phyloP scores from a whole-genome alignment of 148 eudicot species.

The Agrostemma githago region DNA sequence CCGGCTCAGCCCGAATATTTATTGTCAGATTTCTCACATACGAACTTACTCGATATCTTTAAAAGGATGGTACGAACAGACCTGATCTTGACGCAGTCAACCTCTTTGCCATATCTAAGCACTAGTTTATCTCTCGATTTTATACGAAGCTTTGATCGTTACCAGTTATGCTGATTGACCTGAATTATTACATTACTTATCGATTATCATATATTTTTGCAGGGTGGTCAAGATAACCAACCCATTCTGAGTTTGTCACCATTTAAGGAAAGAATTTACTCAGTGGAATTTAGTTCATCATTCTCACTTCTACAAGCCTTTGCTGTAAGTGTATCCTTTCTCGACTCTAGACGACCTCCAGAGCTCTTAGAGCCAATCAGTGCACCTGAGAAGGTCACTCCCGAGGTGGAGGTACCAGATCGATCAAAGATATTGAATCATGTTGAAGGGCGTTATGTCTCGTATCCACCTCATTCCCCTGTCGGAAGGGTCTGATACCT shows the following conservation, averaged over 20 bases:
- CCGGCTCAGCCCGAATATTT: too few species aligned
- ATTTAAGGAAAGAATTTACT: conserved; percentile 59
- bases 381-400: conserved; percentile 24
- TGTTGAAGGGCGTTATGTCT: conserved; percentile 34
- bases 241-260: conserved; percentile 48
- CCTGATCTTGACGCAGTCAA: too few species aligned
- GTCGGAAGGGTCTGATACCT: conserved; percentile 47
- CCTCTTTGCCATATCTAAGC: too few species aligned
- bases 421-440: conserved; percentile 30
- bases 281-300: conserved; percentile 63
- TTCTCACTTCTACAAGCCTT: conserved; percentile 73
- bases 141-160: background rate
- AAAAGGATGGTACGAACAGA: too few species aligned
- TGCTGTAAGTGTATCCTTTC: conserved; percentile 54
- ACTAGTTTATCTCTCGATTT: background rate
- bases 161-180: background rate
- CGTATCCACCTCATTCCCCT: conserved; percentile 67
- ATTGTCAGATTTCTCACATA: too few species aligned
- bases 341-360: conserved; percentile 47
- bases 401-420: conserved; percentile 19
- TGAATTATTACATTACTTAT: background rate
- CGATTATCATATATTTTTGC: conserved; percentile 15
- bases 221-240: conserved; percentile 44
- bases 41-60: too few species aligned
- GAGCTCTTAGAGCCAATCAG: conserved; percentile 34